Percentiles rank a stretch among this genome's conserved stretches.
These are phyloP conservation scores for Colletotrichum liaoningense DNA, from an alignment of 2,329 filamentous ascomycete species.

Conservation along the genomic window DNA sequence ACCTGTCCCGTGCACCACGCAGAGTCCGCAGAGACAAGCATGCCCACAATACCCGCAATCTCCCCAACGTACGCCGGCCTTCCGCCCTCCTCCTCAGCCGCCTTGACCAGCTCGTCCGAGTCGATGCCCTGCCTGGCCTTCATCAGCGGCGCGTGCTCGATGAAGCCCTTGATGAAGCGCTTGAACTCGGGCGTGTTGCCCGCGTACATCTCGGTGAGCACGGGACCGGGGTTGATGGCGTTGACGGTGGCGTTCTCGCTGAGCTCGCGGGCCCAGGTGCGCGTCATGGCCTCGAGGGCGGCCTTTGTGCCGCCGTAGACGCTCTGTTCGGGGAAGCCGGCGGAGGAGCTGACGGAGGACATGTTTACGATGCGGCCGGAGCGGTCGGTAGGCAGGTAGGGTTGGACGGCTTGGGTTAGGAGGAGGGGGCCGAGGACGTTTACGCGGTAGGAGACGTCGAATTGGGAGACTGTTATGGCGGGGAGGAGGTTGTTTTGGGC, in stretches of 20 bases:
- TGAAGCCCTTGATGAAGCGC: constrained; percentile 54
- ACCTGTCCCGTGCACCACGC: constrained; percentile 84
- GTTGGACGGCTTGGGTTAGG: constrained; percentile 78
- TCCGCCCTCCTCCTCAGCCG: constrained; percentile 65
- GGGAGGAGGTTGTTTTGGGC: constrained; percentile 73
- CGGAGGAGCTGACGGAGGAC: constrained; percentile 64
- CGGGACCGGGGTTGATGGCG: constrained; percentile 67
- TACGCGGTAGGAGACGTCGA: constrained; percentile 78
- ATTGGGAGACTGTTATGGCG: constrained; percentile 73
- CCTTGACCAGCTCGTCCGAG: constrained; percentile 69
- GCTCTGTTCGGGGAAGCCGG: constrained; percentile 65
- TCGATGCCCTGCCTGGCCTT: constrained; percentile 71
- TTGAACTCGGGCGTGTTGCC: constrained; percentile 55
- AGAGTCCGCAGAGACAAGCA: constrained; percentile 79
- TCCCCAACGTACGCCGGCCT: constrained; percentile 75
- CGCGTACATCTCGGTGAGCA: constrained; percentile 64
- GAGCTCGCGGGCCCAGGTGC: constrained; percentile 69
- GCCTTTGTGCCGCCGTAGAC: constrained; percentile 70
- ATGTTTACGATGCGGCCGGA: constrained; percentile 68
- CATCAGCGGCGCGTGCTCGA: constrained; percentile 70
- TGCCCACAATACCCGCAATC: constrained; percentile 80
- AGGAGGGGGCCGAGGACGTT: constrained; percentile 87
- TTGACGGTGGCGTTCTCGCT: constrained; percentile 65
- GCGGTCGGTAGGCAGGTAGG: constrained; percentile 80
- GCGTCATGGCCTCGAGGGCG: constrained; percentile 69